A percentile compares a stretch with the other conserved stretches of the same genome.
Conservation (phyloP, 140 eudicot genomes). For the Eryngium alpinum region DNA sequence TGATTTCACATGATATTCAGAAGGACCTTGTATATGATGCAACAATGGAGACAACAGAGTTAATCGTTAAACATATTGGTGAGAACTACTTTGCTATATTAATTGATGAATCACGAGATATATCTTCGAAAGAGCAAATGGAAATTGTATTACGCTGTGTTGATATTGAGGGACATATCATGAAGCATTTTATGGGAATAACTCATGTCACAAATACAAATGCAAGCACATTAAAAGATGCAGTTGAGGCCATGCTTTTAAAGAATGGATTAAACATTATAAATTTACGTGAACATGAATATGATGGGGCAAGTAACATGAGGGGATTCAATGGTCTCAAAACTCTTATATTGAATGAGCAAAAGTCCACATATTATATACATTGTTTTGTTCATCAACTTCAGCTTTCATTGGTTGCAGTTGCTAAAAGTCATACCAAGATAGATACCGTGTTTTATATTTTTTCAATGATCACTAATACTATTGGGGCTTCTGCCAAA, state of each 20-base stretch:
- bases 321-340: background rate
- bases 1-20: slow-evolving; percentile 6
- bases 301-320: slow-evolving; percentile 6
- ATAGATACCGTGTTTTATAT: background rate
- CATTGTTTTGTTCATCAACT: too few relatives aligned
- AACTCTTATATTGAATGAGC: too few relatives aligned
- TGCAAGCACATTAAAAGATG: slow-evolving; percentile 1
- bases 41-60: slow-evolving; percentile 8
- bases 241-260: too few relatives aligned
- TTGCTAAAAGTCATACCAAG: too few relatives aligned
- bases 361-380: too few relatives aligned
- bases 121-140: slow-evolving; percentile 10
- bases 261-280: background rate
- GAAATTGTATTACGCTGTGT: too few relatives aligned
- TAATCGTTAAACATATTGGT: slow-evolving; percentile 6
- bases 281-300: background rate
- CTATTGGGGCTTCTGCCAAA: too few relatives aligned
- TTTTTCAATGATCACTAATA: background rate
- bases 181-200: slow-evolving; percentile 17
- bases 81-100: slow-evolving; percentile 11
- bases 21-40: slow-evolving; percentile 17
- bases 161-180: background rate
- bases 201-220: slow-evolving; percentile 12
- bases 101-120: slow-evolving; percentile 20
- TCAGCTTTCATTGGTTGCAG: too few relatives aligned